Evolutionary conservation across 2,329 filamentous ascomycete genomes (phyloP), one percentile per base, ranked within the genome.

Genomic region (Geosmithia morbida): DNA sequence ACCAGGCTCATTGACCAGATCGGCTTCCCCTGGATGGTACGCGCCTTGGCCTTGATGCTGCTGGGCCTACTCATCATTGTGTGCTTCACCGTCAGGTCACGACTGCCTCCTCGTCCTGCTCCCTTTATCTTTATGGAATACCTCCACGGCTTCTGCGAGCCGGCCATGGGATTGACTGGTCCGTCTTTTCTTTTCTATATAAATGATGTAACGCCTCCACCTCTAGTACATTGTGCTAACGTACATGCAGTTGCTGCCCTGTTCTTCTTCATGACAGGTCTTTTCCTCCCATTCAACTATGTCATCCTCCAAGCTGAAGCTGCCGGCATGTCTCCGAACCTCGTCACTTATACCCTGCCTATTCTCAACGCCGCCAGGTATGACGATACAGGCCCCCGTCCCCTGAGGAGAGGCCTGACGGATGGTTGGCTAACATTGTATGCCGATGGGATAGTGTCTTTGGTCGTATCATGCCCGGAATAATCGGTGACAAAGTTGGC

Each of bases 281-380:
- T 74, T 67, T 74, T 74, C 54, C 51, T 75, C 47, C 72, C 72
- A 2, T 74, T 75, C 58, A 74, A 69, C 56, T 75, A 73, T 55
- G 65, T 74, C 50, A 58, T 71, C 29, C 58, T 74, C 18, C 70
- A 74, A 56, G 71, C 72, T 5, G 50, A 64, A 52, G 54, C 62
- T 3, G 61, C 66, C 2, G 70, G 70, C 43, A 66, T 74, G 56
- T 59, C 61, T 14, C 46, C 61, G 16, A 54, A 52, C 2, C 55
- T 75, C 46, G 57, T 69, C 7, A 64, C 66, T 1, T 75, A 75
- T 53, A 57, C 75, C 18, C 52, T 75, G 3, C 65, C 72, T 6
- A 79, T 83, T 52, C 76, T 84, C 58, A 75, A 74, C 53, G 70
- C 70, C 41, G 65, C 69, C 45, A 69, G 66, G 67, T 68, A 57